Percentiles rank a stretch among this genome's conserved stretches.
Evolutionary conservation across 2,329 filamentous ascomycete species (phyloP).

Genomic region (Talaromyces amestolkiae): DNA sequence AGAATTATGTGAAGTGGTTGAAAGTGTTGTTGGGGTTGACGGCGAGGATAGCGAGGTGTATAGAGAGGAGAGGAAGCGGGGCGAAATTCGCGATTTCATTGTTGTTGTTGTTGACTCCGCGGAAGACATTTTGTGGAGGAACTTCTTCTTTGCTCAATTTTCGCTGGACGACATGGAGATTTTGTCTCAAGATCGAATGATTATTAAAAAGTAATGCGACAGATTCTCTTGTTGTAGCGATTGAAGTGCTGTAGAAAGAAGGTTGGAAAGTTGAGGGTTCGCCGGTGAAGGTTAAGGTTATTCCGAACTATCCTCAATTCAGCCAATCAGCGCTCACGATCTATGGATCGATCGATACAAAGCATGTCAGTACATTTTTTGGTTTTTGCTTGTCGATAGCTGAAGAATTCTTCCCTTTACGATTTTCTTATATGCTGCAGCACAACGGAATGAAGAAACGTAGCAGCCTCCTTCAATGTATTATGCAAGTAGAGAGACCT

Average conservation of each 20-base stretch:
- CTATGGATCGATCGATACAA: neutral
- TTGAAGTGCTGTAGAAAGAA: neutral
- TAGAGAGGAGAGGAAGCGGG: constrained; percentile 14
- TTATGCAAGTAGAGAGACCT: too few relatives aligned
- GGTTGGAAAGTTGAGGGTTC: neutral
- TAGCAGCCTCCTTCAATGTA: too few relatives aligned
- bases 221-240: neutral
- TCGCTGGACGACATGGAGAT: neutral
- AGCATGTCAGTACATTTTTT: neutral
- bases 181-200: too few relatives aligned
- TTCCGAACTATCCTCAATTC: neutral
- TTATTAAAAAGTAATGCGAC: neutral
- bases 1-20: neutral
- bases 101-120: neutral
- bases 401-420: neutral
- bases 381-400: neutral
- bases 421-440: too few relatives aligned
- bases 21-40: neutral
- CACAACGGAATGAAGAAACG: too few relatives aligned
- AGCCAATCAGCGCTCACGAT: neutral
- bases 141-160: neutral
- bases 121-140: neutral
- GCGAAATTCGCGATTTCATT: constrained; percentile 12
- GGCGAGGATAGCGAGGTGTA: constrained; percentile 10
- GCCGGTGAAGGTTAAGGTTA: constrained; percentile 1